Conservation (phyloP, 805 yeast genomes). For the Wickerhamiella kurtzmanii region DNA sequence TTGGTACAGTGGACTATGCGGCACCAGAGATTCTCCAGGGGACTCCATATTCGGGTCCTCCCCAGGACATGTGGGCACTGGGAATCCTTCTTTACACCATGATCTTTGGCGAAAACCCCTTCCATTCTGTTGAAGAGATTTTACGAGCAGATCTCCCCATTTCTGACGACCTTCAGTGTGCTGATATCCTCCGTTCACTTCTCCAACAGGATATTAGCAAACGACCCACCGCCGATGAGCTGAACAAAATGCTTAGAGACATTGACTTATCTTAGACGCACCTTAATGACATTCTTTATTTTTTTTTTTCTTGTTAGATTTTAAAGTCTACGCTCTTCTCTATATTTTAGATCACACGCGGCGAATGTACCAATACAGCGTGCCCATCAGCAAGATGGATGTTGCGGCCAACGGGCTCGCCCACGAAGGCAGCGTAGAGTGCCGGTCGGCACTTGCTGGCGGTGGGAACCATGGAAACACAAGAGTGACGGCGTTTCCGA, state of each 20-base stretch:
- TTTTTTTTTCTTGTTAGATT: too few relatives aligned
- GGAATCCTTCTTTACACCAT: slow-evolving; percentile 85
- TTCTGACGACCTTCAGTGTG: background rate
- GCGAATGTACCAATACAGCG: slow-evolving; percentile 26
- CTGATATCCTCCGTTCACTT: background rate
- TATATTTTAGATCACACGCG: too few relatives aligned
- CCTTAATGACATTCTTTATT: background rate
- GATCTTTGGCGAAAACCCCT: slow-evolving; percentile 88
- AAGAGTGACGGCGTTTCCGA: slow-evolving; percentile 38
- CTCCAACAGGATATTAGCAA: background rate
- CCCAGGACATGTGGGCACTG: slow-evolving; percentile 95
- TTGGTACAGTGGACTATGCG: slow-evolving; percentile 94
- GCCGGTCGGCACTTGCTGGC: slow-evolving; percentile 23
- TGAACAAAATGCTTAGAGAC: background rate
- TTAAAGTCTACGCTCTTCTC: too few relatives aligned
- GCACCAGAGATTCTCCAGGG: slow-evolving; percentile 94
- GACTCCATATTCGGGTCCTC: slow-evolving; percentile 76
- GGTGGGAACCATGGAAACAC: slow-evolving; percentile 47
- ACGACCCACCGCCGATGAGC: background rate
- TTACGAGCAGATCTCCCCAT: slow-evolving; percentile 62
- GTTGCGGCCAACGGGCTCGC: slow-evolving; percentile 46
- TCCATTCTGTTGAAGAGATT: slow-evolving; percentile 88
- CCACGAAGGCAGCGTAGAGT: slow-evolving; percentile 35
- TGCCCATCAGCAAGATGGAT: slow-evolving; percentile 33
- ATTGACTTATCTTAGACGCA: too few relatives aligned